Percentiles rank a stretch among this genome's conserved stretches.
phyloP scores from a whole-genome alignment of 2,329 filamentous ascomycete species.

The Capronia epimyces region DNA sequence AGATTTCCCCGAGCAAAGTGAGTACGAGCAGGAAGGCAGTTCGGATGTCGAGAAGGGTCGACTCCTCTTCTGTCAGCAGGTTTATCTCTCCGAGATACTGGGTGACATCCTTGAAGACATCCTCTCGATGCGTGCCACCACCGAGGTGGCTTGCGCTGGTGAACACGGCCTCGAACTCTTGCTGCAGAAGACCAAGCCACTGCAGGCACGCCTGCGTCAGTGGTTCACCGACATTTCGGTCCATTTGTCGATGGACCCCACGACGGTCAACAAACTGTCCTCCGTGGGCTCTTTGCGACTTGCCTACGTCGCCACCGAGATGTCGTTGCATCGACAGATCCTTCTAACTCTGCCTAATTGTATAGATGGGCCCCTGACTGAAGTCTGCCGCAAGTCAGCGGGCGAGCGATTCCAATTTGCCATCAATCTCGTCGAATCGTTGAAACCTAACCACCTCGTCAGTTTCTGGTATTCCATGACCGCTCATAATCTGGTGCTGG shows the following conservation, averaged over 20 bases:
- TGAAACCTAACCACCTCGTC: conserved; percentile 74
- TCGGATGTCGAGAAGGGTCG: conserved; percentile 22
- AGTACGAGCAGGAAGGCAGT: not conserved
- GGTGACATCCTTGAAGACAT: conserved; percentile 44
- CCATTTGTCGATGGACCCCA: conserved; percentile 45
- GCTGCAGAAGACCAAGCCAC: conserved; percentile 47
- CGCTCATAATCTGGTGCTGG: conserved; percentile 77
- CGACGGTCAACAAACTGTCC: conserved; percentile 33
- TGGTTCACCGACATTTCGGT: conserved; percentile 47
- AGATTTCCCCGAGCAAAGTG: conserved; percentile 33
- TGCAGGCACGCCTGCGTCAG: conserved; percentile 47
- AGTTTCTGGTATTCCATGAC: conserved; percentile 88
- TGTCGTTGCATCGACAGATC: conserved; percentile 85
- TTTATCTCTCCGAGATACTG: conserved; percentile 46
- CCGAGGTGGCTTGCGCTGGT: conserved; percentile 36
- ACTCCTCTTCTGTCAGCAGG: conserved; percentile 47
- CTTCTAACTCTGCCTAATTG: conserved; percentile 65
- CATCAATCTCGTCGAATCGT: conserved; percentile 91
- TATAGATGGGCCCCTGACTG: conserved; percentile 71
- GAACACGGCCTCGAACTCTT: conserved; percentile 44
- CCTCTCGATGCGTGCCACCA: conserved; percentile 40
- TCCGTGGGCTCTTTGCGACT: conserved; percentile 71
- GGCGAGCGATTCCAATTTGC: conserved; percentile 70
- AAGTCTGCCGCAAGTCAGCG: conserved; percentile 85
- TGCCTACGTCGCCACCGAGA: conserved; percentile 89